Conservation (phyloP, 495 filamentous ascomycete species). For the Aspergillus wentii region DNA sequence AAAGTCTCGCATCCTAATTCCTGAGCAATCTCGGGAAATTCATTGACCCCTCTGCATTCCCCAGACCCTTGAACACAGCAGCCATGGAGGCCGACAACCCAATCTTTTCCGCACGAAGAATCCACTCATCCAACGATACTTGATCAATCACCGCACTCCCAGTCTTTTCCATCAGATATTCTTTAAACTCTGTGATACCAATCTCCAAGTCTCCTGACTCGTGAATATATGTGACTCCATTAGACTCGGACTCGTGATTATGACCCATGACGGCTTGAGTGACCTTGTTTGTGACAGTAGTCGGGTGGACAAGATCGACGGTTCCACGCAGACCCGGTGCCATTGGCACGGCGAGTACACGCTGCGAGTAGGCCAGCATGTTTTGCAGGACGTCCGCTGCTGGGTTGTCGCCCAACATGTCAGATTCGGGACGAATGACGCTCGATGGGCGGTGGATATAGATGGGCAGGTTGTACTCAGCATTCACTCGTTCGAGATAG, state of each 20-base stretch:
- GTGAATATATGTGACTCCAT: not conserved
- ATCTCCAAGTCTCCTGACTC: not conserved
- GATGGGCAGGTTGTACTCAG: constrained; percentile 11
- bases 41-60: not conserved
- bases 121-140: not conserved
- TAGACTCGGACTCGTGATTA: not conserved
- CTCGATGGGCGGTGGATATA: constrained; percentile 16
- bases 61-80: not conserved
- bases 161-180: not conserved
- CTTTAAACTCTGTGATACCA: not conserved
- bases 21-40: not conserved
- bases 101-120: not conserved
- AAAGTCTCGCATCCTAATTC: too few species aligned
- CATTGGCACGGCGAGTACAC: not conserved
- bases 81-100: not conserved
- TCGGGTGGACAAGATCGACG: not conserved
- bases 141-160: not conserved
- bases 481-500: constrained; percentile 21
- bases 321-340: not conserved
- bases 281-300: not conserved
- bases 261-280: not conserved
- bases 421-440: too few species aligned
- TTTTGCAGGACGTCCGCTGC: not conserved
- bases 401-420: too few species aligned
- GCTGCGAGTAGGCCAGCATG: not conserved